Base-by-base conservation (phyloP, 805 yeast genomes). In the Candida insectorum region DNA sequence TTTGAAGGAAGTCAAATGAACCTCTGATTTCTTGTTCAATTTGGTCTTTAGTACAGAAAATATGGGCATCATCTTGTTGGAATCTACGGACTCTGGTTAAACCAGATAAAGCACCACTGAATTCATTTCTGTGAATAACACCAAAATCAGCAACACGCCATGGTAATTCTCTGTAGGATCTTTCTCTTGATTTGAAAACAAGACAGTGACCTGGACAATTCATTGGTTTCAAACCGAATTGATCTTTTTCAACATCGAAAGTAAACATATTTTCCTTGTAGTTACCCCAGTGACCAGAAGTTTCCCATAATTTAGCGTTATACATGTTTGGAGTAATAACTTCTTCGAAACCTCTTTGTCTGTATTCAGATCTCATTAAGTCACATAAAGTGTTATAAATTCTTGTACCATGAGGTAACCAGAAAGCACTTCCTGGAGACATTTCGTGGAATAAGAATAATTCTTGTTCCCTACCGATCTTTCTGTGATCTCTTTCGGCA, bases 21-120 rank as follows among this genome's bases (percentile, higher is more conserved):
- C 81, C 81, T 33, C 77, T 75, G 46, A 91, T 87, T 69, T 91
- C 97, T 34, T 66, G 60, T 57, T 80, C 94, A 49, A 91, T 87
- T 71, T 91, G 97, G 43, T 83, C 95, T 48, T 76, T 80, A 36
- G 87, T 80, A 73, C 97, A 93, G 83, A 91, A 91, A 48, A 91
- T 91, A 62, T 91, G 98, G 30, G 96, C 97, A 67, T 91, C 98
- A 64, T 91, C 98, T 71, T 91, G 98, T 66, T 91, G 98, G 85
- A 91, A 91, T 66, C 97, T 81, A 70, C 98, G 85, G 29, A 93
- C 97, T 69, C 98, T 84, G 36, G 98, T 93, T 61, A 91, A 79
- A 22, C 73, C 73, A 26, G 96, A 79, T 47, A 91, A 73, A 9
- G 97, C 97, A 65, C 97, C 97, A 26, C 93, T 80, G 51, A 83